Conservation (phyloP, 768 basidiomycete genomes). For the Kwoniella shandongensis region DNA sequence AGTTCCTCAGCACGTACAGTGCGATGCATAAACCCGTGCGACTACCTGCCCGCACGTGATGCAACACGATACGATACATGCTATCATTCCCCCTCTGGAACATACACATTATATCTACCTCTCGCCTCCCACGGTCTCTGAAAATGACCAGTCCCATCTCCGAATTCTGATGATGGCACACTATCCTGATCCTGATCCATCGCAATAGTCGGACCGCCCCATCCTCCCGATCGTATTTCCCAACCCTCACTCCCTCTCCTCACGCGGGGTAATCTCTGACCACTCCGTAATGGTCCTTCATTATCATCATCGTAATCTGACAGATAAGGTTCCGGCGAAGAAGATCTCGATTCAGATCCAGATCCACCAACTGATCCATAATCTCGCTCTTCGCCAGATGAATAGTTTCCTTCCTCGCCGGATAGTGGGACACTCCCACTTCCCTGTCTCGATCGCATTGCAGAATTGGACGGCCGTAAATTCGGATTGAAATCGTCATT, state of each 20-base stretch:
- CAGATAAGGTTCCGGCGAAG: slow-evolving; percentile 48
- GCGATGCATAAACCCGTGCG: too few species aligned
- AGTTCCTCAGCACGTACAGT: too few species aligned
- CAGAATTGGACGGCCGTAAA: slow-evolving; percentile 65
- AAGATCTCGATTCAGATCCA: slow-evolving; percentile 15
- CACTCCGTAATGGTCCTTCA: slow-evolving; percentile 19
- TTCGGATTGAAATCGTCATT: slow-evolving; percentile 70
- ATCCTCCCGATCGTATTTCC: slow-evolving; percentile 35
- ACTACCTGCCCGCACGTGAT: too few species aligned
- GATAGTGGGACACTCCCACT: background rate
- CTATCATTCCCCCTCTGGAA: slow-evolving; percentile 8
- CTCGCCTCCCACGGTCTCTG: slow-evolving; percentile 17
- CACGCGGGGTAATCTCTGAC: slow-evolving; percentile 22
- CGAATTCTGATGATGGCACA: background rate
- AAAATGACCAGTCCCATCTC: background rate
- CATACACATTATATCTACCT: slow-evolving; percentile 24
- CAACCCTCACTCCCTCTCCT: slow-evolving; percentile 52
- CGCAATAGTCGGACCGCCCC: background rate
- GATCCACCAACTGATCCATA: slow-evolving; percentile 4
- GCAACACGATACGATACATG: background rate
- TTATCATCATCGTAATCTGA: slow-evolving; percentile 50
- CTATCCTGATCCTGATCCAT: background rate
- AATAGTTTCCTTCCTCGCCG: slow-evolving; percentile 11
- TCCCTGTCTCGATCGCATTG: slow-evolving; percentile 24
- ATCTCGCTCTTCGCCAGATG: slow-evolving; percentile 29